Evolutionary conservation across 139 green algal species (phyloP).

Genomic region (Chlamydomonas sp.): DNA sequence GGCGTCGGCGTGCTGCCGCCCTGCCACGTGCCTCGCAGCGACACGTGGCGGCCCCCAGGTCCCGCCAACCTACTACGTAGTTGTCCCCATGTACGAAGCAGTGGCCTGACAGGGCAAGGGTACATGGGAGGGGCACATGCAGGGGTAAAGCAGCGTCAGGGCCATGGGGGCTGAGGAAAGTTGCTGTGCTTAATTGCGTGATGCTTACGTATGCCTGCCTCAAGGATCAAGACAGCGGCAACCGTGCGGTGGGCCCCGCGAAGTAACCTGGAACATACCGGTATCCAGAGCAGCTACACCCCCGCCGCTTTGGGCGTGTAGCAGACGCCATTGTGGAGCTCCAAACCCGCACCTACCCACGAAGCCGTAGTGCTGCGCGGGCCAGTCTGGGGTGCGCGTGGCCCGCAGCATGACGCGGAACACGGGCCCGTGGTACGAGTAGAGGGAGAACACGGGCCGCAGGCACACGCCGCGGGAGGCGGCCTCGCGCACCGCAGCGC

Average conservation of each 20-base stretch:
- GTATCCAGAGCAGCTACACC: too few relatives aligned
- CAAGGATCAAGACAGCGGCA: too few relatives aligned
- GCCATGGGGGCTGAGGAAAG: too few relatives aligned
- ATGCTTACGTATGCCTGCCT: too few relatives aligned
- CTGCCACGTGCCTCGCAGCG: neutral
- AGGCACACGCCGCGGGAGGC: constrained; percentile 50
- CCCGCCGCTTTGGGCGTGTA: too few relatives aligned
- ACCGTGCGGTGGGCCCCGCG: too few relatives aligned
- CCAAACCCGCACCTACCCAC: neutral
- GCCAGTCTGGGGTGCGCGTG: constrained; percentile 37
- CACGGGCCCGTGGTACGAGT: constrained; percentile 61
- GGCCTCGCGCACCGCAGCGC: constrained; percentile 53
- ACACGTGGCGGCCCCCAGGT: constrained; percentile 16
- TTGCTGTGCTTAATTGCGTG: too few relatives aligned
- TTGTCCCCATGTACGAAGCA: constrained; percentile 50
- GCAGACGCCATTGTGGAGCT: too few relatives aligned
- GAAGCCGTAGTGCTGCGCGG: constrained; percentile 41
- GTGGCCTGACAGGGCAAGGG: neutral
- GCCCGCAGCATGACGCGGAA: constrained; percentile 57
- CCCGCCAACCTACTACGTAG: constrained; percentile 30
- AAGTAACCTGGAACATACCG: too few relatives aligned
- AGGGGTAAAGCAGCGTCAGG: too few relatives aligned
- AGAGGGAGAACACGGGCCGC: constrained; percentile 65
- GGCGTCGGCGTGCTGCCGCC: neutral
- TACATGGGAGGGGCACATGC: too few relatives aligned